phyloP scores from a whole-genome alignment of 495 filamentous ascomycete genomes.

The Hamigera avellanea region DNA sequence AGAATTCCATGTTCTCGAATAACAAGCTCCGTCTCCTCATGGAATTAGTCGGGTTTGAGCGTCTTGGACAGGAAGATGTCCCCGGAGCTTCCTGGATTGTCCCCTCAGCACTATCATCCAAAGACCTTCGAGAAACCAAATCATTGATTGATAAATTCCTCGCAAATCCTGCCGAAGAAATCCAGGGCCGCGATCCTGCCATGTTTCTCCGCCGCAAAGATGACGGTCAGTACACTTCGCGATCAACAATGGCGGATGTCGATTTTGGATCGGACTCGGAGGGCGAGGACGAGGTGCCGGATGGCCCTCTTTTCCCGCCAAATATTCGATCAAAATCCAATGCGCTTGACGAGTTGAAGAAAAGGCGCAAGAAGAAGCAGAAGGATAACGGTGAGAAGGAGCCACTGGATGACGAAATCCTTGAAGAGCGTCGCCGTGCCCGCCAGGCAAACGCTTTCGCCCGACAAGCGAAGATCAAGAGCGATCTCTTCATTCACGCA shows the following conservation, averaged over 20 bases:
- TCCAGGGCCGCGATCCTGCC: constrained; percentile 54
- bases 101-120: constrained; percentile 50
- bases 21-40: constrained; percentile 83
- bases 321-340: constrained; percentile 32
- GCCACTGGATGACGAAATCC: constrained; percentile 36
- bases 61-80: constrained; percentile 56
- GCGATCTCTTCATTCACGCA: constrained; percentile 62
- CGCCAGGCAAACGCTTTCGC: constrained; percentile 46
- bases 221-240: constrained; percentile 27
- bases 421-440: constrained; percentile 41
- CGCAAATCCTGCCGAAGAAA: constrained; percentile 58
- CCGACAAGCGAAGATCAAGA: constrained; percentile 69
- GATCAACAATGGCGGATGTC: constrained; percentile 22
- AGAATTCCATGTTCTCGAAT: constrained; percentile 74
- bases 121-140: constrained; percentile 48
- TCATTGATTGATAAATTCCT: constrained; percentile 59
- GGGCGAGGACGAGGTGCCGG: constrained; percentile 40
- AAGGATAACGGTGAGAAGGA: constrained; percentile 20
- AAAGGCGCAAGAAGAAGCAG: constrained; percentile 39
- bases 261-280: constrained; percentile 54
- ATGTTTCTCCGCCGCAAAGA: constrained; percentile 63
- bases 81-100: constrained; percentile 70
- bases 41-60: constrained; percentile 59
- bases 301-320: constrained; percentile 62
- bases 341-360: constrained; percentile 38